Base-by-base conservation (phyloP, 2,329 filamentous ascomycete species). In the Cercospora sp. region DNA sequence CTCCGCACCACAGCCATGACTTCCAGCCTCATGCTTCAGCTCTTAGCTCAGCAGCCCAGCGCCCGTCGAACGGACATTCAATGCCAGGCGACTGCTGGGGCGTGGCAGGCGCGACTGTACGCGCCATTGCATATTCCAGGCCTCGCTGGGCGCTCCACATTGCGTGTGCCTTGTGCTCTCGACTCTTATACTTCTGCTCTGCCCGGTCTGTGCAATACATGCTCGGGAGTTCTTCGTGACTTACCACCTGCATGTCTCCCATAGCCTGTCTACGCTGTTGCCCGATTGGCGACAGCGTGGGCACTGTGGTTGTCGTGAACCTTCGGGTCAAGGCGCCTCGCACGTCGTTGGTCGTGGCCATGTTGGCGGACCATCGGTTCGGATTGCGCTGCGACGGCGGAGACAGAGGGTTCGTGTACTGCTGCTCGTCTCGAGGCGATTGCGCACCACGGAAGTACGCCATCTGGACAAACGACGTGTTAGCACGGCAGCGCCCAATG, bases 231-330 rank as follows among this genome's bases (percentile, higher is more conserved):
- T 64, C 45, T 31, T 57, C 51, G 18, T 33, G 40, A 78, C 77
- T 78, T 72, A 79, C 77, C 71, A 67, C 65, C 57, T 75, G 70
- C 55, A 66, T 68, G 55, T 78, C 82, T 77, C 88, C 86, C 58
- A 85, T 82, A 63, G 84, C 79, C 76, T 85, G 85, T 68, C 82
- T 79, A 63, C 84, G 79, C 75, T 86, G 83, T 78, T 87, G 85
- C 58, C 85, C 87, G 76, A 84, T 84, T 67, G 86, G 82, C 62
- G 83, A 84, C 77, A 94, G 81, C 84, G 86, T 93, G 87, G 81
- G 92, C 86, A 82, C 92, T 89, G 82, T 97, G 75, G 84, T 96
- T 67, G 94, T 95, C 71, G 94, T 98, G 82, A 98, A 98, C 78
- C 94, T 91, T 77, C 94, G 90, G 81, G 94, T 92, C 78, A 98